Base-by-base conservation (phyloP, 345 rosid genomes). In the Erodium maritimum region DNA sequence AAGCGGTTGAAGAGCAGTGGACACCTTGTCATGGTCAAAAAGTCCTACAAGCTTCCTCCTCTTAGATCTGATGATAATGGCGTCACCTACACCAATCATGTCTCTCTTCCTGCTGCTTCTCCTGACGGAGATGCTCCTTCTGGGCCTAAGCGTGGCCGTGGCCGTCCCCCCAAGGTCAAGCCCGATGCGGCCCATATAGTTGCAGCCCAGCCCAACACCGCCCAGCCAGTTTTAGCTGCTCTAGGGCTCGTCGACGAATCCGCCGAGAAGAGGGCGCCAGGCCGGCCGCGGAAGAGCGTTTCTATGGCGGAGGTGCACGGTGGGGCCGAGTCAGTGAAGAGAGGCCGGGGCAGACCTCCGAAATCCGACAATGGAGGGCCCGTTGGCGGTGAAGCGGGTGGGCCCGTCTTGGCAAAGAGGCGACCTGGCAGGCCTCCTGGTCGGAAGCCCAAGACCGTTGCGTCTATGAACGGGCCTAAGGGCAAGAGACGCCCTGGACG, bases 31-130 rank as follows among this genome's bases (percentile, higher is more conserved):
- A 66, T 83, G 81, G 77, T 70, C 17, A 88, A 76, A 69, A 88
- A 80, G 25, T 82, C 90, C 23, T 91, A 88, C 75, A 75, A 55
- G 69, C 65, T 91, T 1, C 78, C 84, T 19, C 63, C 81, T 1
- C 37, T 64, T 50, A 58, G 83, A 79, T 79, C 83, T 73, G 76
- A 67, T 10, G 17, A 50, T 34, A 52, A 52, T 52, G 19, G 20
- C 59, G 0, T 50, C 57, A 2, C 50, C 51, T 25, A 48, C 19
- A 19, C 11, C 18, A 9, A 19, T 17, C 5, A 45, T 21, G 53
- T 17, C 50, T 52, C 61, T n/a, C 45, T 16, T 13, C 54, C 25
- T 14, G 20, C 24, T 11, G 17, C 55, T 12, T 45, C 52, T 23
- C 23, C 54, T 6, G 50, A 37, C 55, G n/a, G 50, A 62, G 19